phyloP scores from a whole-genome alignment of 495 filamentous ascomycete genomes.

The Penicillium psychrofluorescens region DNA sequence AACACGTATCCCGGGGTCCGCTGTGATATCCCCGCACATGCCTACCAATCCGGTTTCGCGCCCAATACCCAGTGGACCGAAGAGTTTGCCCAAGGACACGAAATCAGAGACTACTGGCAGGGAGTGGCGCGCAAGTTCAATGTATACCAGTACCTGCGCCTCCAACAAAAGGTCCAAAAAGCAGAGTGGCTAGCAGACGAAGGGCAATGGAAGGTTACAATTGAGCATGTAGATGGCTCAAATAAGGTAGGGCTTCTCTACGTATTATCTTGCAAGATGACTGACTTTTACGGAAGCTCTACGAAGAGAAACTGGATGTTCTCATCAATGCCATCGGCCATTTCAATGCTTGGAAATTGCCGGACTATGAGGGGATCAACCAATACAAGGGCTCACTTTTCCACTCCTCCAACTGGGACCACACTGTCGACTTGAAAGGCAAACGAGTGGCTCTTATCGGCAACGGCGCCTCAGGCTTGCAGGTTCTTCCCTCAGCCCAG shows the following conservation, averaged over 20 bases:
- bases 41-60: constrained; percentile 59
- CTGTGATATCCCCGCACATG: constrained; percentile 65
- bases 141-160: constrained; percentile 48
- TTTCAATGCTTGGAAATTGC: constrained; percentile 49
- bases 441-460: constrained; percentile 57
- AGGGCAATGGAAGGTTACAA: constrained; percentile 43
- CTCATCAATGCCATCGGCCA: constrained; percentile 53
- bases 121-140: constrained; percentile 52
- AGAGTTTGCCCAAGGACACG: constrained; percentile 54
- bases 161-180: constrained; percentile 42
- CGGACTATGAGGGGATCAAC: constrained; percentile 43
- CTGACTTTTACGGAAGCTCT: constrained; percentile 24
- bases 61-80: constrained; percentile 61
- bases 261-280: background rate
- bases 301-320: constrained; percentile 48
- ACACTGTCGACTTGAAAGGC: constrained; percentile 36
- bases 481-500: constrained; percentile 50
- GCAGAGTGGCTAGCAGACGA: constrained; percentile 45
- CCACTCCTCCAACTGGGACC: constrained; percentile 51
- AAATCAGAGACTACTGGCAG: constrained; percentile 63
- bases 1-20: constrained; percentile 53
- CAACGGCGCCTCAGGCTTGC: constrained; percentile 51
- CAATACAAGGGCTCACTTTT: constrained; percentile 40
- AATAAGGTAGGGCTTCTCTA: constrained; percentile 15
- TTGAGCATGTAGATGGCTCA: constrained; percentile 29